Evolutionary conservation across 1,284 basidiomycete genomes (phyloP), one percentile per base, ranked within the genome.

Genomic region (Kalmanozyma brasiliensis): DNA sequence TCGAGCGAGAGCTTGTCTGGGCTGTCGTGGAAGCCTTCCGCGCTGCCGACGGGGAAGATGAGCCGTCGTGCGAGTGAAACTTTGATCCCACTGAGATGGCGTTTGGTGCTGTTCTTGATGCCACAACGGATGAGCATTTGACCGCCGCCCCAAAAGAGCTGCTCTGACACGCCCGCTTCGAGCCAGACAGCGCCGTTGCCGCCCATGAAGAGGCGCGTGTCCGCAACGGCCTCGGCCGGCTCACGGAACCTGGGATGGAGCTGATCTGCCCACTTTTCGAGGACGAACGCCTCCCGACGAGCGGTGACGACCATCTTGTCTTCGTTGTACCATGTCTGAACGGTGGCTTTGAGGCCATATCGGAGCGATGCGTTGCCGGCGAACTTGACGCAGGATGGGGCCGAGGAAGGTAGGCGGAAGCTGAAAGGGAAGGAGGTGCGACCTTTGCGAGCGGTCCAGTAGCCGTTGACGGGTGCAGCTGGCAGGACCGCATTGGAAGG

Each of bases 181-280:
- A 79, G 65, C 76, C 76, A 79, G 19, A 79, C 67, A 20, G 69
- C 72, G 29, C 77, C 76, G 17, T 65, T 72, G 26, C 77, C 77
- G 4, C 77, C 77, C 74, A 79, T 78, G 58, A 79, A 79, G 23
- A 79, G 57, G 8, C 74, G 60, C 17, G 77, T 78, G 23, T 79
- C 77, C 7, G 64, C 76, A 6, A 79, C 66, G 11, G 55, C 72
- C 30, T 79, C 74, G 41, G 74, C 49, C 10, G 76, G 75, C 48
- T 75, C 56, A 20, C 43, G 41, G 47, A 68, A 78, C 32, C 47
- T 46, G 29, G 57, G 57, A 33, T 69, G 47, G 23, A 43, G 32
- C 43, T 73, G 63, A 46, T 76, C 74, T 14, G 71, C 35, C 76
- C 77, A 79, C 38, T 62, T 65, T 41, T 79, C 77, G 14, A 78